These are phyloP conservation scores for Eucalyptus rudis DNA, from an alignment of 345 rosid genomes.

Conservation along the genomic window DNA sequence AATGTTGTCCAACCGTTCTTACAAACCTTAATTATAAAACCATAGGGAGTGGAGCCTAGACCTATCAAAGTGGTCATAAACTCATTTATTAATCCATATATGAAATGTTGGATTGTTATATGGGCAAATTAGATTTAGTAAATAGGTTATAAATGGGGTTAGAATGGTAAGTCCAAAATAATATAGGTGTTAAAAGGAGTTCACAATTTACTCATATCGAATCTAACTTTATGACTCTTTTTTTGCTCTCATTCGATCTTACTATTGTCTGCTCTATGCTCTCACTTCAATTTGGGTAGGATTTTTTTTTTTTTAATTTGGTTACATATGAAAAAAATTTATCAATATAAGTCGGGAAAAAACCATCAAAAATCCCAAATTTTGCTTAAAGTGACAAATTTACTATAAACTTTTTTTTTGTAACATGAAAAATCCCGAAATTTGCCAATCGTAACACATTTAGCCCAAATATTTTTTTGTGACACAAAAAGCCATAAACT, in stretches of 20 bases:
- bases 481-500: too few species aligned
- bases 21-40: not conserved
- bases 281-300: not conserved
- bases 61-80: not conserved
- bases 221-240: not conserved
- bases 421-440: too few species aligned
- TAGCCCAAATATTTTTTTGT: too few species aligned
- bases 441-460: too few species aligned
- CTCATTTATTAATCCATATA: not conserved
- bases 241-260: not conserved
- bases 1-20: not conserved
- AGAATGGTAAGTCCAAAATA: not conserved
- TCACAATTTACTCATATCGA: not conserved
- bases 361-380: too few species aligned
- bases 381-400: too few species aligned
- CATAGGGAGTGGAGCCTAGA: not conserved
- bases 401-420: too few species aligned
- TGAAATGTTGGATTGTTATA: not conserved
- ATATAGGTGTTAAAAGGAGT: not conserved
- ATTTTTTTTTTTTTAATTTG: not conserved
- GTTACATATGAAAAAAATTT: not conserved
- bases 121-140: not conserved
- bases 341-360: accelerated
- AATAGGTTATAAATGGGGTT: not conserved
- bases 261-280: accelerated